Conservation (phyloP, 768 basidiomycete species). For the Podaxis sp. region DNA sequence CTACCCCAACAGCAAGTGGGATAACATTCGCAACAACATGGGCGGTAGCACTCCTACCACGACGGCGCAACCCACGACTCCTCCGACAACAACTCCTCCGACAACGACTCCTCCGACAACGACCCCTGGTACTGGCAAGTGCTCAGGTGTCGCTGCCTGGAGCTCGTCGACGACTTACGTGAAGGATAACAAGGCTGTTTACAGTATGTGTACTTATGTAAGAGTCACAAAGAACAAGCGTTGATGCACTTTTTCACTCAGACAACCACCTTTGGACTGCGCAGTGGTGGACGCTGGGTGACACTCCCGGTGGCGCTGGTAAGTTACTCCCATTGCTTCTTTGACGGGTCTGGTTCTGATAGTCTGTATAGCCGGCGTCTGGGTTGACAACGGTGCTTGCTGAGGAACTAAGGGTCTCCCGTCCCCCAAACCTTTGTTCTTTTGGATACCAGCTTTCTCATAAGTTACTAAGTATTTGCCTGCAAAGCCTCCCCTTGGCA, state of each 20-base stretch:
- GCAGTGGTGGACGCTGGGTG: conserved; percentile 63
- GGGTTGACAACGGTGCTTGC: conserved; percentile 52
- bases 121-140: conserved; percentile 32
- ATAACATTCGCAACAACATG: conserved; percentile 70
- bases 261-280: conserved; percentile 58
- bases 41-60: conserved; percentile 28
- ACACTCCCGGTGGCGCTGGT: conserved; percentile 54
- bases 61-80: conserved; percentile 22
- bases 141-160: conserved; percentile 52
- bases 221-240: background rate
- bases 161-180: conserved; percentile 43
- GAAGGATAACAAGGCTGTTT: conserved; percentile 46
- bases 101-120: conserved; percentile 20
- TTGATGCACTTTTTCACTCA: conserved; percentile 19
- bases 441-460: background rate
- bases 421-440: background rate
- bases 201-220: conserved; percentile 32
- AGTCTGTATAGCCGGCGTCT: conserved; percentile 47
- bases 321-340: conserved; percentile 18
- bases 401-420: conserved; percentile 20
- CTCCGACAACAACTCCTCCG: conserved; percentile 20
- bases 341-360: background rate
- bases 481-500: background rate
- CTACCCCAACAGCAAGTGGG: conserved; percentile 70
- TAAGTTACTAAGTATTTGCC: background rate